Conservation (phyloP, 495 filamentous ascomycete species). For the Aspergillus haitiensis region DNA sequence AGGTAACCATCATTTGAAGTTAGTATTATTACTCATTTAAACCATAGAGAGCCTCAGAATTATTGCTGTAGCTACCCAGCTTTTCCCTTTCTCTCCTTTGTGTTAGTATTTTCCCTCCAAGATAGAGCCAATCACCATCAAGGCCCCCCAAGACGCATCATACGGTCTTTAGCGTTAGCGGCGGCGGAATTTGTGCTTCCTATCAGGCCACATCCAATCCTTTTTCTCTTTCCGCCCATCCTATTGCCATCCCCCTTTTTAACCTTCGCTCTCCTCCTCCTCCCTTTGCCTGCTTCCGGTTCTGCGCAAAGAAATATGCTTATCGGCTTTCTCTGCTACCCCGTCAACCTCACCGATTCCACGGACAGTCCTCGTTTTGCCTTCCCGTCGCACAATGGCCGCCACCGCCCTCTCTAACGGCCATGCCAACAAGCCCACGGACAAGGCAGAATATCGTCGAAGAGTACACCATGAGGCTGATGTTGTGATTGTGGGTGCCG, state of each 20-base stretch:
- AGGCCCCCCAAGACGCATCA: neutral
- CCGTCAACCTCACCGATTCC: slow-evolving; percentile 11
- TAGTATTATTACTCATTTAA: no score
- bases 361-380: slow-evolving; percentile 16
- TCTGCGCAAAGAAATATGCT: slow-evolving; percentile 22
- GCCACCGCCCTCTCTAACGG: slow-evolving; percentile 31
- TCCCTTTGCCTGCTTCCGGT: slow-evolving; percentile 7
- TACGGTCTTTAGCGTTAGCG: slow-evolving; percentile 4
- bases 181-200: neutral
- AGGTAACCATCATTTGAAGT: neutral
- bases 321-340: slow-evolving; percentile 13
- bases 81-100: no score
- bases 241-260: slow-evolving; percentile 14
- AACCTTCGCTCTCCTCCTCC: slow-evolving; percentile 11
- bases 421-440: slow-evolving; percentile 29
- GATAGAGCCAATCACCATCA: neutral
- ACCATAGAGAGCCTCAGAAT: no score
- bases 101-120: no score
- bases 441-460: slow-evolving; percentile 42
- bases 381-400: slow-evolving; percentile 25
- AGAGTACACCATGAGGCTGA: slow-evolving; percentile 62
- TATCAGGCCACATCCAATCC: slow-evolving; percentile 17
- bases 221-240: slow-evolving; percentile 14
- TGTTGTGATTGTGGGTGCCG: slow-evolving; percentile 86
- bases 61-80: no score